Evolutionary conservation across 2,329 filamentous ascomycete genomes (phyloP), one percentile per base, ranked within the genome.

Genomic region (Fusarium longipes): DNA sequence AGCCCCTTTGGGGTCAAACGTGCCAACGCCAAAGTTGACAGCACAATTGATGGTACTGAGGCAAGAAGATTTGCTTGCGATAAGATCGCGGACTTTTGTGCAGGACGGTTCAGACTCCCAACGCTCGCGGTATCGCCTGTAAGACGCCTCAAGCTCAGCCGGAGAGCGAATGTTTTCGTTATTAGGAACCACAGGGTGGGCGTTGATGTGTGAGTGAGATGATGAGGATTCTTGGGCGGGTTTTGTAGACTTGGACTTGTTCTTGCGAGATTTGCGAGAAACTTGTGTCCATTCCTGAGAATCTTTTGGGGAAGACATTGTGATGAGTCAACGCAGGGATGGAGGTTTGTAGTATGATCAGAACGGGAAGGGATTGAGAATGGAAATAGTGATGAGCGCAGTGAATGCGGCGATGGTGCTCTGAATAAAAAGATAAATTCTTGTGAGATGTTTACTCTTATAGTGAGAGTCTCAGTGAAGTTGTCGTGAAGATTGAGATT

Each of bases 11-110:
- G 84, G 83, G 49, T 87, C 84, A 61, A 87, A 87, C 0, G 84
- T 80, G 3, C 86, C 86, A 3, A 85, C 75, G 0, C 86, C 86
- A 7, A 89, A 78, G 60, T 86, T 87, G 8, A 88, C 69, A 2
- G 85, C 86, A 10, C 64, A 53, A 12, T 64, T 57, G 2, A 77
- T 49, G 0, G 30, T 18, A 9, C 27, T 48, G 35, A 67, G 65
- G 15, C 25, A 40, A 3, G 55, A 35, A 5, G 64, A 68, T 8
- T 76, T 73, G 1, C 63, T 57, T 1, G 67, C 53, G 6, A 85
- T 49, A 5, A 82, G 66, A 1, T 72, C 66, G 7, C 73, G 68
- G 5, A 87, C 74, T 8, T 65, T 63, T 2, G 56, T 47, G 65
- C 76, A 78, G 22, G 68, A 70, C 0, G 68, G 30, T 1, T 73